These are phyloP conservation scores for Fagopyrum tataricum DNA, from an alignment of 148 eudicot genomes.

Conservation along the genomic window DNA sequence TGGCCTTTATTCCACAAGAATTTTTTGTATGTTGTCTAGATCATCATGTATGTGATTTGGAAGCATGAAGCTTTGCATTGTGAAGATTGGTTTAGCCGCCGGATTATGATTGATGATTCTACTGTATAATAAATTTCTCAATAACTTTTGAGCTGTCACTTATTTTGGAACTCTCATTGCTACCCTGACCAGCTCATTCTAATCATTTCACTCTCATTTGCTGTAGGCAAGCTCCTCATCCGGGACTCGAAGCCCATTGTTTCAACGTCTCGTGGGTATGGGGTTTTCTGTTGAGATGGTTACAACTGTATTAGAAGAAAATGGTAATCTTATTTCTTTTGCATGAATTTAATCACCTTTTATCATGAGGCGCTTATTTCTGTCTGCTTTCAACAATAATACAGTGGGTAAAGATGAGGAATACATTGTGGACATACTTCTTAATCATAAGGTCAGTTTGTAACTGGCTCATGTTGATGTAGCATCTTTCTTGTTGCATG, in stretches of 20 bases:
- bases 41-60: too few species aligned
- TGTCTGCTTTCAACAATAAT: constrained; percentile 12
- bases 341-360: neutral
- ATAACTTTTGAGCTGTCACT: neutral
- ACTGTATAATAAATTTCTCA: neutral
- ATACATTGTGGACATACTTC: constrained; percentile 42
- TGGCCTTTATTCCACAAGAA: too few species aligned
- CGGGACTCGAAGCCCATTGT: constrained; percentile 36
- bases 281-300: constrained; percentile 54
- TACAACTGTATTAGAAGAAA: constrained; percentile 51
- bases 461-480: neutral
- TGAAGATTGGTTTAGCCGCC: too few species aligned
- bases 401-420: constrained; percentile 50
- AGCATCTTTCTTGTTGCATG: neutral
- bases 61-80: too few species aligned
- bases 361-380: neutral
- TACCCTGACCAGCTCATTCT: neutral
- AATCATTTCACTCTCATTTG: neutral
- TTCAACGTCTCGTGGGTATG: constrained; percentile 46
- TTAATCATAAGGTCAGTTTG: constrained; percentile 53
- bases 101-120: neutral
- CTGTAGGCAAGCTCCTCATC: constrained; percentile 59
- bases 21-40: too few species aligned
- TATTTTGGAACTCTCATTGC: neutral
- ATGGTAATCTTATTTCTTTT: constrained; percentile 32